Evolutionary conservation across 2,329 filamentous ascomycete genomes (phyloP).

Genomic region (Penicillium brasilianum): DNA sequence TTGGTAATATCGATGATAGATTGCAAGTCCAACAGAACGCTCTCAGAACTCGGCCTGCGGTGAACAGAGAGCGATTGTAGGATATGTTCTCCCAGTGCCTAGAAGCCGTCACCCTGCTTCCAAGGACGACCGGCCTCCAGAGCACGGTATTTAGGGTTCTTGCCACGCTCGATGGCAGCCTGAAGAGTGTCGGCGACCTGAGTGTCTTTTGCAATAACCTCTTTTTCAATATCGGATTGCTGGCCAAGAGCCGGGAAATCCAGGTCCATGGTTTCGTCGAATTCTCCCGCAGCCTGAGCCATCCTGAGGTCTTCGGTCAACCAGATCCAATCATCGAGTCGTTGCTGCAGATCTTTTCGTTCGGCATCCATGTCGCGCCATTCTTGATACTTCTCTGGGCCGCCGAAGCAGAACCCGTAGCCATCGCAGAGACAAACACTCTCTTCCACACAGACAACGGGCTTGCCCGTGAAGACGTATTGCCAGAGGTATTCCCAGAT

Average conservation of each 20-base stretch:
- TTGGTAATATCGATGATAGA: not conserved
- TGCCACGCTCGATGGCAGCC: slow-evolving; percentile 57
- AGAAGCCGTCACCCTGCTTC: slow-evolving; percentile 62
- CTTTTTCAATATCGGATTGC: slow-evolving; percentile 42
- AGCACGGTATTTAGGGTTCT: slow-evolving; percentile 58
- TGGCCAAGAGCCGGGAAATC: slow-evolving; percentile 13
- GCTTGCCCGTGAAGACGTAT: slow-evolving; percentile 61
- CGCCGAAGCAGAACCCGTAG: slow-evolving; percentile 59
- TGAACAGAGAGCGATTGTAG: not conserved
- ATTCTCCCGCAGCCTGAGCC: slow-evolving; percentile 4
- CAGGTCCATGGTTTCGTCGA: slow-evolving; percentile 19
- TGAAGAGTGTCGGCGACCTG: slow-evolving; percentile 49
- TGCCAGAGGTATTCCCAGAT: slow-evolving; percentile 71
- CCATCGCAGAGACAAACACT: slow-evolving; percentile 68
- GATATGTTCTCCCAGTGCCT: slow-evolving; percentile 23
- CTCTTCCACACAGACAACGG: slow-evolving; percentile 54
- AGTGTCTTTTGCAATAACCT: slow-evolving; percentile 51
- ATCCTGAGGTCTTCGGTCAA: slow-evolving; percentile 13
- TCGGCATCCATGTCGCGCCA: slow-evolving; percentile 16
- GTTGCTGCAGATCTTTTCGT: slow-evolving; percentile 14
- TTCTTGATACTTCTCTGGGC: slow-evolving; percentile 19
- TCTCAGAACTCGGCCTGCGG: slow-evolving; percentile 1
- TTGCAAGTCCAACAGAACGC: not conserved
- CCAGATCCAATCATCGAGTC: slow-evolving; percentile 22
- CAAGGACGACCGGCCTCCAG: slow-evolving; percentile 59